A percentile compares a stretch with the other conserved stretches of the same genome.
Evolutionary conservation across 805 yeast genomes (phyloP).

Genomic region (Henningerozyma blattae): DNA sequence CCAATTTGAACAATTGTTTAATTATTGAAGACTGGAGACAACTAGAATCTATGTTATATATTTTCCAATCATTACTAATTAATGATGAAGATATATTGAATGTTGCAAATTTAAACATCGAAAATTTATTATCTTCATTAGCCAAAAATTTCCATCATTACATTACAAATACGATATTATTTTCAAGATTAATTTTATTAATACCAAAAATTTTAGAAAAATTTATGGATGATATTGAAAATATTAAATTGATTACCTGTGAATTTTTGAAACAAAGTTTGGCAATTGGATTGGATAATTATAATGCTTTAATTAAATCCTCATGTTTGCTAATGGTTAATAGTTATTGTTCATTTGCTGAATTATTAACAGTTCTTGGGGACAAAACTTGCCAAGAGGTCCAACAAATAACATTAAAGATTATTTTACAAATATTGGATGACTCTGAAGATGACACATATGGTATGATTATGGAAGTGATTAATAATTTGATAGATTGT

Average conservation of each 20-base stretch:
- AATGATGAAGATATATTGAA: constrained; percentile 10
- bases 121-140: constrained; percentile 4
- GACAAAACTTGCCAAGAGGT: constrained; percentile 8
- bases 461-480: constrained; percentile 56
- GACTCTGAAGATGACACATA: constrained; percentile 75
- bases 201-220: constrained; percentile 48
- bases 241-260: constrained; percentile 22
- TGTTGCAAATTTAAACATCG: background rate
- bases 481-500: constrained; percentile 38
- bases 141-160: constrained; percentile 6
- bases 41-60: constrained; percentile 15
- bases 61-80: constrained; percentile 11
- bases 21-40: background rate
- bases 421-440: constrained; percentile 36
- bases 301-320: constrained; percentile 22
- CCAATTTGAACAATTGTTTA: background rate
- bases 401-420: constrained; percentile 19
- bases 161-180: constrained; percentile 28
- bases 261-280: constrained; percentile 15
- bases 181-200: constrained; percentile 36
- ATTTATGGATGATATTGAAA: constrained; percentile 28
- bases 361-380: constrained; percentile 19
- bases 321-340: constrained; percentile 39
- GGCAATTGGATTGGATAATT: constrained; percentile 15
- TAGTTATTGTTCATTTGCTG: constrained; percentile 33